Evolutionary conservation across 2,329 filamentous ascomycete species (phyloP), one percentile per base, ranked within the genome.

Genomic region (Epichloe gansuensis): DNA sequence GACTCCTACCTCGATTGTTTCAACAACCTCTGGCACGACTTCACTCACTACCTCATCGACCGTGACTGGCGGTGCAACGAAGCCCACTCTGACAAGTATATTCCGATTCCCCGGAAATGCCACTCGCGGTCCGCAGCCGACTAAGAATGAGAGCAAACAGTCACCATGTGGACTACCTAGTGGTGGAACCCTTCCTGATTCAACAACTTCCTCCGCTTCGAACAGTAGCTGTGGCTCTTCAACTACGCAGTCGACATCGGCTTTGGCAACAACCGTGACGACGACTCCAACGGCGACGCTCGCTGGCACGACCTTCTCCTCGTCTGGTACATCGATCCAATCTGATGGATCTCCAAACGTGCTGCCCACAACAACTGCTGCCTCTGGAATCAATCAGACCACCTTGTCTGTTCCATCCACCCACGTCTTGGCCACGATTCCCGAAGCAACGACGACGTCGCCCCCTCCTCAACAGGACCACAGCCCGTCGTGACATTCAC

Each of bases 401-500:
- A 42, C 23, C 1, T 11, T 43, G 21, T 42, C 37, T n/a, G 35
- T 28, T 28, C 15, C 48, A 12, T 17, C 15, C 25, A 41, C 48
- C 3, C 21, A 50, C 2, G n/a, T 21, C 15, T 12, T 35, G 17
- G n/a, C 7, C 34, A 41, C 48, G 37, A 9, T 50, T 17, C 48
- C 23, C 25, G 9, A 21, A 25, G 21, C 52, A 23, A 28, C 25
- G 21, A 5, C 25, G 13, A n/a, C 39, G 5, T 51, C 48, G 23
- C 38, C 46, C 17, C 42, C 35, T 15, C 11, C 8, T 44, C 48
- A 15, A n/a, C 48, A 37, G 15, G 52, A 15, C 55, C 59, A 2
- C 51, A 46, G 6, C 46, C 54, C 5, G 43, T 56, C 23, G 45
- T 53, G 28, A 51, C 55, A 17, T 49, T 61, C 25, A 55, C 53